phyloP scores from a whole-genome alignment of 768 basidiomycete genomes.

The Russula earlei region DNA sequence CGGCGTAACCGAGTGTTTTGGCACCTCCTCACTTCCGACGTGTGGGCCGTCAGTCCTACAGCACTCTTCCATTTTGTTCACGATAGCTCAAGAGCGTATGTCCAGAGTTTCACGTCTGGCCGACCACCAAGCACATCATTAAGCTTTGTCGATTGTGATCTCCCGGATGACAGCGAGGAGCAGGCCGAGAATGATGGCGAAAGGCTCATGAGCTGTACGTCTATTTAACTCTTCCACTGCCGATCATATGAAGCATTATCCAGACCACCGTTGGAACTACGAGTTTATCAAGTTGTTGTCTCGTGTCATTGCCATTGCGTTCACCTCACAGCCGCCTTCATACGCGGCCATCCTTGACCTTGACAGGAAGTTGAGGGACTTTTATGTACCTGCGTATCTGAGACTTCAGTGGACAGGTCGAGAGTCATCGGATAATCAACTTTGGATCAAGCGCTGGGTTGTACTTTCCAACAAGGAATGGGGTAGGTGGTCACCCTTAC shows the following conservation, averaged over 20 bases:
- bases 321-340: conserved; percentile 35
- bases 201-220: conserved; percentile 13
- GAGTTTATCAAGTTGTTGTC: conserved; percentile 44
- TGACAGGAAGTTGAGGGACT: conserved; percentile 53
- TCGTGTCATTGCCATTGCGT: conserved; percentile 26
- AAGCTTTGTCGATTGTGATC: conserved; percentile 23
- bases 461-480: conserved; percentile 25
- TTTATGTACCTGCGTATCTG: conserved; percentile 40
- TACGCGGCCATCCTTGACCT: conserved; percentile 47
- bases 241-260: background rate
- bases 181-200: background rate
- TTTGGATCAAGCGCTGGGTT: conserved; percentile 17
- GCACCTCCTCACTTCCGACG: conserved; percentile 57
- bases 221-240: background rate
- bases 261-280: conserved; percentile 46
- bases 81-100: background rate
- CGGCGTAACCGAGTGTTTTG: conserved; percentile 53
- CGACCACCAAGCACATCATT: conserved; percentile 22
- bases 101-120: conserved; percentile 24
- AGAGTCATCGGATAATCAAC: background rate
- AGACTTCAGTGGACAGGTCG: conserved; percentile 27
- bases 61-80: background rate
- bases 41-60: conserved; percentile 39
- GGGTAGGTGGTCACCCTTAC: conserved; percentile 21
- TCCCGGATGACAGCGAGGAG: conserved; percentile 18